These are phyloP conservation scores for Euphorbia corollata DNA, from an alignment of 441 rosid genomes.

Conservation along the genomic window DNA sequence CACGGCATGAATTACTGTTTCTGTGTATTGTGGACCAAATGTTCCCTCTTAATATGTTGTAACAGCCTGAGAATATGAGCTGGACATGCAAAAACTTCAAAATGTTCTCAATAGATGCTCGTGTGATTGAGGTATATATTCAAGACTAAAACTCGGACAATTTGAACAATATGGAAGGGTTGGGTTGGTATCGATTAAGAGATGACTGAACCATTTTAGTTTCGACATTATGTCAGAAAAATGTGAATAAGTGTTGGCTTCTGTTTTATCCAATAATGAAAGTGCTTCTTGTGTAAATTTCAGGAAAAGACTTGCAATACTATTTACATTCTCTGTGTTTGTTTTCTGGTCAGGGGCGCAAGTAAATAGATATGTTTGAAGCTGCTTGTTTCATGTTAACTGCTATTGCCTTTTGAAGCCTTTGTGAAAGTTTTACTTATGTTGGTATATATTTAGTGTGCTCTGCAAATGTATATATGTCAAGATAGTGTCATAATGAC, in stretches of 20 bases:
- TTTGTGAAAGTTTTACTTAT: not conserved
- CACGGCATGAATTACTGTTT: not conserved
- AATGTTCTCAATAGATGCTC: not conserved
- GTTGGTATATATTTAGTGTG: not conserved
- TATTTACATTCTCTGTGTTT: not conserved
- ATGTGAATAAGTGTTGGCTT: not conserved
- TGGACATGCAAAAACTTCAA: not conserved
- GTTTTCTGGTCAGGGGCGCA: too few species aligned
- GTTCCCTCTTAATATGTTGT: not conserved
- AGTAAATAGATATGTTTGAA: not conserved
- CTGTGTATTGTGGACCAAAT: not conserved
- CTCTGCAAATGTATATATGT: not conserved
- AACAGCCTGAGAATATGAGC: not conserved
- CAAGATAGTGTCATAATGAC: not conserved
- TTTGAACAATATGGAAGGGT: not conserved
- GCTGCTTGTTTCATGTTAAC: too few species aligned
- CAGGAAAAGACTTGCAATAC: not conserved
- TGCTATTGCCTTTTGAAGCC: too few species aligned
- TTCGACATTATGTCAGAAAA: not conserved
- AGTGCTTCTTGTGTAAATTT: not conserved
- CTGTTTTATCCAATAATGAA: not conserved
- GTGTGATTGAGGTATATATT: not conserved
- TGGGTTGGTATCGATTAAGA: not conserved
- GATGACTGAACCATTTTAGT: not conserved
- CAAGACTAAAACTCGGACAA: not conserved